These are phyloP conservation scores for Alternaria incomplexa DNA, from an alignment of 2,329 filamentous ascomycete genomes.

Conservation along the genomic window DNA sequence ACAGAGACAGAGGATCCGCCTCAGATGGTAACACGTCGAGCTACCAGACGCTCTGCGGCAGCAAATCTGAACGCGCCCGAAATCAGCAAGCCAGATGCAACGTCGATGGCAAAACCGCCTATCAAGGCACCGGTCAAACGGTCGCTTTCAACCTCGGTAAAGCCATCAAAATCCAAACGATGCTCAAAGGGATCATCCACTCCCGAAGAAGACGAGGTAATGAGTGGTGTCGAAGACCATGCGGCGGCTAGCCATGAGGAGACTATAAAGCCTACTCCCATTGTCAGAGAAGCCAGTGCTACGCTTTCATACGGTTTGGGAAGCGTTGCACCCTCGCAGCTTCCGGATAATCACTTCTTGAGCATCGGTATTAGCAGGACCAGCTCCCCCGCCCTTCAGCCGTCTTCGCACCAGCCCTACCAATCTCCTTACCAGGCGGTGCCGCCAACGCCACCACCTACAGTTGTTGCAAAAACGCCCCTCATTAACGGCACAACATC, in stretches of 20 bases:
- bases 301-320: not conserved
- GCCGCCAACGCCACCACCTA: not conserved
- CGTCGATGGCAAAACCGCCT: not conserved
- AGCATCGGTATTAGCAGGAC: not conserved
- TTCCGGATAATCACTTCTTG: not conserved
- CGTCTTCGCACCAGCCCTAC: not conserved
- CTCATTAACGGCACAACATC: not conserved
- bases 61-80: not conserved
- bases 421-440: not conserved
- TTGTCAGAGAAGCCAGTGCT: not conserved
- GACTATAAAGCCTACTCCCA: not conserved
- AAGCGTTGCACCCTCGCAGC: not conserved
- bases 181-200: not conserved
- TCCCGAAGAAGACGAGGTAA: not conserved
- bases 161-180: not conserved
- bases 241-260: not conserved
- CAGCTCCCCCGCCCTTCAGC: not conserved
- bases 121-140: not conserved
- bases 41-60: conserved; percentile 16
- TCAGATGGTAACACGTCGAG: conserved; percentile 18
- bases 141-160: not conserved
- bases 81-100: not conserved
- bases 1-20: not conserved
- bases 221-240: not conserved
- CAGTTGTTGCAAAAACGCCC: not conserved